Base-by-base conservation (phyloP, 2,329 filamentous ascomycete species). In the Didymella glomerata region DNA sequence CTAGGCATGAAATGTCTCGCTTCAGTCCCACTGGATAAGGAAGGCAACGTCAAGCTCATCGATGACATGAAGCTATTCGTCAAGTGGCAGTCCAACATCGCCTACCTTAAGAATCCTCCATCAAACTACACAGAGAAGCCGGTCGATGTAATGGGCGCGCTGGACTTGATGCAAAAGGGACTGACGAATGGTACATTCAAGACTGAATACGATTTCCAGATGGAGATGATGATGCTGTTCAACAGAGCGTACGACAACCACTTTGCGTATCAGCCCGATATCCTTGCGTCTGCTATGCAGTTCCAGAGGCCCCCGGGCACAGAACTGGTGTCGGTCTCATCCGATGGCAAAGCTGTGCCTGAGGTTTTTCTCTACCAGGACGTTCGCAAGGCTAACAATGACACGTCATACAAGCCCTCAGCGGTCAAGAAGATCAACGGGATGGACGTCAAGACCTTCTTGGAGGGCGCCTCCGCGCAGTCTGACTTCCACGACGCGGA, bases 121-220 rank as follows among this genome's bases (percentile, higher is more conserved):
- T 40, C 68, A 22, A 72, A 68, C 9, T 78, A 77, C 48, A 73
- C 73, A 0, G 76, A 79, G 48, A 65, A 75, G 36, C 68, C 75
- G 0, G 69, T 79, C 10, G 79, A 81, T 54, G 55, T 81, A 3
- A 62, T 78, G 38, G 74, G 67, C 13, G 73, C 76, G 16, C 65
- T 80, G 38, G 71, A 78, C 3, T 64, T 60, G 2, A 75, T 80
- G 57, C 62, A 69, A 48, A 68, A 66, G 16, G 69, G 72, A 42
- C 60, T 80, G 1, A 28, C 68, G 0, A 57, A 65, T 16, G 70
- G 66, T 14, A 63, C 57, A 0, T 80, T 78, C 64, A 62, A 60
- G 14, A 77, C 66, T 22, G 78, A 80, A 48, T 80, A 79, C 49
- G 77, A 79, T 3, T 78, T 80, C 28, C 77, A 81, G 60, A 51